Evolutionary conservation across 2,329 filamentous ascomycete genomes (phyloP), one percentile per base, ranked within the genome.

Genomic region (Mycogone perniciosa): DNA sequence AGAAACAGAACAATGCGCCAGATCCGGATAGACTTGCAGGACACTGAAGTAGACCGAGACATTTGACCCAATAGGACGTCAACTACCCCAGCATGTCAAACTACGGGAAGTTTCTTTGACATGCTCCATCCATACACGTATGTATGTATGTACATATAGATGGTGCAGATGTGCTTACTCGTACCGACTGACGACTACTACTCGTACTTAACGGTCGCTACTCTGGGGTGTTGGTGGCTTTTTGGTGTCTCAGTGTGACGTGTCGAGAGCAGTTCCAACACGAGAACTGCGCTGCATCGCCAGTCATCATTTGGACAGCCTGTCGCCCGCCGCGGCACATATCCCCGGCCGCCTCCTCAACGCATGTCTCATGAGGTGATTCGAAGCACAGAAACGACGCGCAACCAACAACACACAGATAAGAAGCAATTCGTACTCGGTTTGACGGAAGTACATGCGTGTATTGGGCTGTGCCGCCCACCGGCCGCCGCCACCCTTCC

Each of bases 351-450:
- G 20, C 39, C 37, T 35, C 26, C 9, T 27, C 38, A 44, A 20
- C 20, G 49, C 44, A 51, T 46, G 49, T 51, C 40, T 51, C 44
- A 51, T 44, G 35, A 29, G 31, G 31, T 46, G 11, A 43, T 33
- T 10, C n/a, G 34, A n/a, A 43, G 27, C 13, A 31, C 35, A 37
- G 31, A 31, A 31, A 13, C 13, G 42, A 35, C 38, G 39, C 26
- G 10, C 7, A 27, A 20, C 26, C 5, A 42, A 42, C 26, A 42
- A 29, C 33, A 8, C 33, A 35, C 33, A 35, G 33, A 4, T 7
- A 35, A 35, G 11, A 30, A 27, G 41, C 11, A 31, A 35, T 30
- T 50, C 47, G 47, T 50, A 31, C 40, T 44, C 47, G 47, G 41
- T 35, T 44, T 34, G 3, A 20, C 20, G 20, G 20, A 20, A 20